Evolutionary conservation across 495 filamentous ascomycete species (phyloP), one percentile per base, ranked within the genome.

Genomic region (Pyronema omphalodes): DNA sequence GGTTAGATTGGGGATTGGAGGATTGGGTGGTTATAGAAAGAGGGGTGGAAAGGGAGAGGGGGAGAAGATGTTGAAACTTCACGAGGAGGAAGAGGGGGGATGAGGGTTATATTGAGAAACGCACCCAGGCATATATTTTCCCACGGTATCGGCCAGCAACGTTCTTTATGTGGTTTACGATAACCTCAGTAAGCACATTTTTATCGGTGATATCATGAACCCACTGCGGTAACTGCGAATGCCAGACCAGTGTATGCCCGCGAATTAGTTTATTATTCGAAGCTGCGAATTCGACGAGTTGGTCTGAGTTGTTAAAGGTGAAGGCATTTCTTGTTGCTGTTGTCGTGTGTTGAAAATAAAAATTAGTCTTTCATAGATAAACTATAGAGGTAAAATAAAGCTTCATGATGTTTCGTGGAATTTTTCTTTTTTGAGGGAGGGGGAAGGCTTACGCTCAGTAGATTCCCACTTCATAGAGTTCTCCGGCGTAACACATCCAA

Each of bases 381-480:
- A 33, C 40, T 48, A 7, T 6, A 15, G n/a, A n/a, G n/a, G n/a
- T n/a, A n/a, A n/a, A n/a, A n/a, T n/a, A n/a, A n/a, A n/a, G n/a
- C n/a, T n/a, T n/a, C n/a, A n/a, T n/a, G n/a, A n/a, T n/a, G n/a
- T n/a, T n/a, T n/a, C n/a, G n/a, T n/a, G n/a, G n/a, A n/a, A n/a
- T n/a, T n/a, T n/a, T n/a, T n/a, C n/a, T n/a, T n/a, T n/a, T n/a
- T n/a, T n/a, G n/a, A n/a, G n/a, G 17, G 17, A 3, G 19, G 36
- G 19, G 48, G 17, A 33, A 50, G 11, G 56, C 48, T 37, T 29
- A 62, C 54, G 23, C 59, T 80, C 68, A 50, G 71, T 71, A 40
- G 69, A 53, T 58, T 77, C 71, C 75, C 74, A 81, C 66, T 80
- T 80, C 75, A 81, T 78, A 66, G 70, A 75, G 70, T 82, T 82